phyloP scores from a whole-genome alignment of 306 rosid species.

The Corylus avellana region DNA sequence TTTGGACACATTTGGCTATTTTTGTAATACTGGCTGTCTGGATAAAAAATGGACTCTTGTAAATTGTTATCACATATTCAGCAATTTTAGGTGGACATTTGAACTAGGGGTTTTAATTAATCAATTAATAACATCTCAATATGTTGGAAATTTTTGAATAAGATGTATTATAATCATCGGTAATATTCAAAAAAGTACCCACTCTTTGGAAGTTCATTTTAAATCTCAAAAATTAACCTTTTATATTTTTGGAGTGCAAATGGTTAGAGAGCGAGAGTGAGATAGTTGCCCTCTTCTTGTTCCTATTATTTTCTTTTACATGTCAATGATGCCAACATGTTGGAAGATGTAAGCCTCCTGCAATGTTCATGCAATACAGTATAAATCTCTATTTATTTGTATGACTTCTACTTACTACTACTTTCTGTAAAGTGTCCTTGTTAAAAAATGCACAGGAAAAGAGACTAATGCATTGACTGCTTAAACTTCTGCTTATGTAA shows the following conservation, averaged over 20 bases:
- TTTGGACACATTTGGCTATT: neutral
- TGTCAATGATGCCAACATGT: neutral
- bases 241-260: neutral
- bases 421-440: neutral
- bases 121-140: neutral
- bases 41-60: neutral
- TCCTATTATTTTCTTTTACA: neutral
- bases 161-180: neutral
- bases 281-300: neutral
- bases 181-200: neutral
- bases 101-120: neutral
- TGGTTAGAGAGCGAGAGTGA: neutral
- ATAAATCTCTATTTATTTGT: neutral
- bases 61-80: neutral
- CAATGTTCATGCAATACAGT: neutral
- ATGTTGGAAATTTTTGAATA: neutral
- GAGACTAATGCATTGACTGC: neutral
- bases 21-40: neutral
- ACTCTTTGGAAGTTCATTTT: neutral
- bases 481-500: neutral
- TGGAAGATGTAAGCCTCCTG: neutral
- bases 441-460: neutral
- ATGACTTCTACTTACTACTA: slow-evolving; percentile 1
- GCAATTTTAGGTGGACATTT: neutral
- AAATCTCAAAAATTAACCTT: neutral